These are phyloP conservation scores for Cryptococcus amylolentus DNA, from an alignment of 1,284 basidiomycete species.

Conservation along the genomic window DNA sequence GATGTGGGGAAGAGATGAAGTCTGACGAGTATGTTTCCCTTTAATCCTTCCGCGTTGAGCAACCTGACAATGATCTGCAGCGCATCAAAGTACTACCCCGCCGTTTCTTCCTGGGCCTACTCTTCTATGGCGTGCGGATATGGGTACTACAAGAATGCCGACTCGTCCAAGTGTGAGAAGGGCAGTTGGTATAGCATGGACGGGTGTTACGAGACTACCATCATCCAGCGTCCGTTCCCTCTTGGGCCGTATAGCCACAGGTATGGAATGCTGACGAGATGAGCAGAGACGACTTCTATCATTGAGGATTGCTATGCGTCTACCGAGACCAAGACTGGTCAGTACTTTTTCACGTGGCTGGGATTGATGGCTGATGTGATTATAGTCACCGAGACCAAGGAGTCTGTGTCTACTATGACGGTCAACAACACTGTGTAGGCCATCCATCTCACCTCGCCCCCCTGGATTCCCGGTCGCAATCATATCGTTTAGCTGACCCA, in stretches of 20 bases:
- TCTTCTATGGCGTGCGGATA: constrained; percentile 27
- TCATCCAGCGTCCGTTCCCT: constrained; percentile 20
- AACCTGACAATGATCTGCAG: constrained; percentile 5
- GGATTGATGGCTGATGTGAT: neutral
- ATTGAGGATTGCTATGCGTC: constrained; percentile 15
- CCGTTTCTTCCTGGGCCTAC: constrained; percentile 20
- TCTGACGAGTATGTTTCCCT: constrained; percentile 1
- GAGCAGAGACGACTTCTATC: constrained; percentile 18
- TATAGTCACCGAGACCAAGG: neutral
- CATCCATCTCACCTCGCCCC: too few relatives aligned
- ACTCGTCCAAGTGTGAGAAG: constrained; percentile 14
- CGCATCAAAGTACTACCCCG: constrained; percentile 19
- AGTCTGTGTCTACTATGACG: too few relatives aligned
- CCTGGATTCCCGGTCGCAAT: too few relatives aligned
- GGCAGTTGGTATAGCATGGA: constrained; percentile 20
- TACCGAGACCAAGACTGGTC: constrained; percentile 8
- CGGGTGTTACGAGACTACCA: constrained; percentile 30
- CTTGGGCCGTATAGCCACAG: too few relatives aligned
- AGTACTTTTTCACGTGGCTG: neutral
- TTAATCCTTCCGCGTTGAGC: neutral
- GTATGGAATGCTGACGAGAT: neutral
- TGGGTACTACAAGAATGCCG: constrained; percentile 10
- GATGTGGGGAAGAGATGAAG: constrained; percentile 21
- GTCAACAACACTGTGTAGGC: too few relatives aligned
- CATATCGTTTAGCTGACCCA: too few relatives aligned